Conservation (phyloP, 306 rosid genomes). For the Gynostemma pentaphyllum region DNA sequence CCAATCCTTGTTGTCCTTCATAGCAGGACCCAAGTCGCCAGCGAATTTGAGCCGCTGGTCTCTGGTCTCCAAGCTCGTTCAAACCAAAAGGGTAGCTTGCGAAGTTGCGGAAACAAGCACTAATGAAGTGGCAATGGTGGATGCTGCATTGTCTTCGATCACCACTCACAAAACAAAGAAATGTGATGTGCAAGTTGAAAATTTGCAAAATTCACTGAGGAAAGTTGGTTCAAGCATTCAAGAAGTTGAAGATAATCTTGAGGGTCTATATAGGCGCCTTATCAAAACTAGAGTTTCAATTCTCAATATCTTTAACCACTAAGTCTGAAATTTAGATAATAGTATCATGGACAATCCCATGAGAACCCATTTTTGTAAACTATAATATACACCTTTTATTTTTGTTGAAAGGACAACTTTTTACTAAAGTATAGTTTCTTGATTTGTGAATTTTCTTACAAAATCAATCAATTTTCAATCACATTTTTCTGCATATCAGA, state of each 20-base stretch:
- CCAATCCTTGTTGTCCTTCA: slow-evolving; percentile 11
- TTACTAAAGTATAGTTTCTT: background rate
- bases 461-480: background rate
- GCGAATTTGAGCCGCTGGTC: slow-evolving; percentile 17
- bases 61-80: slow-evolving; percentile 16
- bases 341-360: slow-evolving; percentile 2
- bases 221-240: slow-evolving; percentile 16
- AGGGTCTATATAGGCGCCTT: slow-evolving; percentile 17
- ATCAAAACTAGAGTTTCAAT: slow-evolving; percentile 26
- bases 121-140: slow-evolving; percentile 17
- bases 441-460: background rate
- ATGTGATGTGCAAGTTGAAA: slow-evolving; percentile 4
- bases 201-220: slow-evolving; percentile 5
- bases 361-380: slow-evolving; percentile 5
- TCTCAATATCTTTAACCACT: slow-evolving; percentile 24
- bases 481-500: background rate
- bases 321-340: background rate
- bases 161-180: slow-evolving; percentile 8
- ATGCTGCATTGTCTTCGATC: slow-evolving; percentile 3
- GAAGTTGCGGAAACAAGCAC: background rate
- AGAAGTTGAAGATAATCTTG: slow-evolving; percentile 18
- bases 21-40: slow-evolving; percentile 11
- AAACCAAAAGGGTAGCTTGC: slow-evolving; percentile 23
- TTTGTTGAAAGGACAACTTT: background rate
- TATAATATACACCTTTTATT: slow-evolving; percentile 5